These are phyloP conservation scores for Dimocarpus longan DNA, from an alignment of 345 rosid species.

Conservation along the genomic window DNA sequence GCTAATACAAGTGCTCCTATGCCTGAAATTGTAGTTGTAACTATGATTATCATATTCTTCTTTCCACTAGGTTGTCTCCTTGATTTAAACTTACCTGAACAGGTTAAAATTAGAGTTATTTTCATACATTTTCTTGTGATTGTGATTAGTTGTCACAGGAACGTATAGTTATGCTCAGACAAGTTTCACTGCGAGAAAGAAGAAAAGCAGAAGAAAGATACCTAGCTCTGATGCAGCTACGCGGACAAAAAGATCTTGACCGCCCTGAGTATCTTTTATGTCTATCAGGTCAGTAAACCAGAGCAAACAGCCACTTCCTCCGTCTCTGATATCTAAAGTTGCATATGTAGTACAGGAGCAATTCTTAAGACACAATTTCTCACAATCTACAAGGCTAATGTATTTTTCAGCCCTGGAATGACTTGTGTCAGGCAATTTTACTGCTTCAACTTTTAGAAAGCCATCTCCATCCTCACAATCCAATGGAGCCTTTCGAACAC, in stretches of 20 bases:
- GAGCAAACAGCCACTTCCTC: background rate
- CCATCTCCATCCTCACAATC: background rate
- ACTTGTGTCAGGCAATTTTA: background rate
- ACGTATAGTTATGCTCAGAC: no score
- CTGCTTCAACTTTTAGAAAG: background rate
- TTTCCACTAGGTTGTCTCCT: background rate
- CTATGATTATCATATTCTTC: no score
- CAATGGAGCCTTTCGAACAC: conserved; percentile 13
- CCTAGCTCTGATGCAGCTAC: background rate
- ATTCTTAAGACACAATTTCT: background rate
- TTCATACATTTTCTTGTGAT: background rate
- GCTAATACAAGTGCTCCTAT: no score
- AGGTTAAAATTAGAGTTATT: background rate
- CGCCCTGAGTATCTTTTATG: background rate
- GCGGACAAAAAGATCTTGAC: background rate
- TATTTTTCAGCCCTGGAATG: conserved; percentile 11
- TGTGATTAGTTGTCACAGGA: background rate
- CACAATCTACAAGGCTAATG: conserved; percentile 8
- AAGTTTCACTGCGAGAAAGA: no score
- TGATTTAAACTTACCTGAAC: background rate
- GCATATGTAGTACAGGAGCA: background rate
- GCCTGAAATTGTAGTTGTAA: no score
- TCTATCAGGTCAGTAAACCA: background rate
- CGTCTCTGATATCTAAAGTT: background rate
- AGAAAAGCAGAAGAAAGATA: background rate